Conservation (phyloP, 1,284 basidiomycete species). For the Microbotryum silenes-acaulis region DNA sequence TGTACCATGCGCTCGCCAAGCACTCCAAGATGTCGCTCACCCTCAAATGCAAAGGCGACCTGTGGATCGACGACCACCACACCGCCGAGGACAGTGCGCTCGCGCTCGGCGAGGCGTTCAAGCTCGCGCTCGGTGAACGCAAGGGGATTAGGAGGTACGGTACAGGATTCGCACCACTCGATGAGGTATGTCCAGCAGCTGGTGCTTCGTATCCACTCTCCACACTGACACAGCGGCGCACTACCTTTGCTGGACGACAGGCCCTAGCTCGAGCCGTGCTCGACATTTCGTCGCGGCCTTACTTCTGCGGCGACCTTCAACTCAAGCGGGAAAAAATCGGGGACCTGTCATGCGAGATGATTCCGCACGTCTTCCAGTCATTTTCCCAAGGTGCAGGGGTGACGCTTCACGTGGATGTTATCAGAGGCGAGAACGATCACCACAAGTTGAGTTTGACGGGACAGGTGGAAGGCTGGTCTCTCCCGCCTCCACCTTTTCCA, state of each 20-base stretch:
- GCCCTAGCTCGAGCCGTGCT: slow-evolving; percentile 90
- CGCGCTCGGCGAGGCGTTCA: slow-evolving; percentile 60
- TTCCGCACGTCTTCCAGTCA: slow-evolving; percentile 88
- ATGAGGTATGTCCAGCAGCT: slow-evolving; percentile 59
- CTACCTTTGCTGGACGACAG: slow-evolving; percentile 43
- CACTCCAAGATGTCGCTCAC: slow-evolving; percentile 77
- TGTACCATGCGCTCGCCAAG: slow-evolving; percentile 90
- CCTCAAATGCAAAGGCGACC: slow-evolving; percentile 86
- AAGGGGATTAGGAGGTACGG: slow-evolving; percentile 93
- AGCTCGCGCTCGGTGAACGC: slow-evolving; percentile 87
- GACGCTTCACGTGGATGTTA: slow-evolving; percentile 85
- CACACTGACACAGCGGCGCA: background rate
- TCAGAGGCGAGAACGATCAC: slow-evolving; percentile 95
- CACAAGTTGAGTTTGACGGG: slow-evolving; percentile 59
- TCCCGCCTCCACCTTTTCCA: background rate
- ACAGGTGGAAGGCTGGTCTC: background rate
- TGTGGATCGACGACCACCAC: slow-evolving; percentile 99
- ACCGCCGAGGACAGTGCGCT: slow-evolving; percentile 72
- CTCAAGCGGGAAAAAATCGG: slow-evolving; percentile 94
- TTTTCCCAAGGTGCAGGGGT: slow-evolving; percentile 86
- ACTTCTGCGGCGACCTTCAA: slow-evolving; percentile 78
- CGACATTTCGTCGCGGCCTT: slow-evolving; percentile 95
- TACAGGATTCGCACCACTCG: slow-evolving; percentile 90
- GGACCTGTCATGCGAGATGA: slow-evolving; percentile 87
- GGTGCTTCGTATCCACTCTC: background rate